These are phyloP conservation scores for Nannochloropsis salina DNA, from an alignment of 108 stramenopile species.

Conservation along the genomic window DNA sequence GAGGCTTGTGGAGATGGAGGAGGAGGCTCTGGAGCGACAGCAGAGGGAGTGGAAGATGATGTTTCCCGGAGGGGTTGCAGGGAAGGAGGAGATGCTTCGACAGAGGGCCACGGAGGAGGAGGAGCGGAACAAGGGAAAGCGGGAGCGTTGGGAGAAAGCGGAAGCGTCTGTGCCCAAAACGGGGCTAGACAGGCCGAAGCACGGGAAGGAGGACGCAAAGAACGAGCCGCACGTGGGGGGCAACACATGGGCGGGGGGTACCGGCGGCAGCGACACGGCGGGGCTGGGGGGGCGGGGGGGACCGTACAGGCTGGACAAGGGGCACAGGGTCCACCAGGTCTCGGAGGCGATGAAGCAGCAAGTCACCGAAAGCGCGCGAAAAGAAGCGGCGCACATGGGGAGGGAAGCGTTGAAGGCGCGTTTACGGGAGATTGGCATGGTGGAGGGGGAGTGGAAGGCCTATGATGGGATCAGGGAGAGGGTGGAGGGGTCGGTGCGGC, in stretches of 20 bases:
- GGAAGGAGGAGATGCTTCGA: not conserved
- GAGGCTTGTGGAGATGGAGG: not conserved
- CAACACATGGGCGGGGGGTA: slow-evolving; percentile 80
- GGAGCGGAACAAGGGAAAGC: not conserved
- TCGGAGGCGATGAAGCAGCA: slow-evolving; percentile 56
- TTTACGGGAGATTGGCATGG: slow-evolving; percentile 71
- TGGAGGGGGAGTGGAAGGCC: slow-evolving; percentile 62
- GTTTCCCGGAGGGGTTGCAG: not conserved
- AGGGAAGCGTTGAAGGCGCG: slow-evolving; percentile 63
- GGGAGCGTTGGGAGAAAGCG: not conserved
- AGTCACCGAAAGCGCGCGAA: slow-evolving; percentile 64
- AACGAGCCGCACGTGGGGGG: slow-evolving; percentile 60
- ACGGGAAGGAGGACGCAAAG: slow-evolving; percentile 42
- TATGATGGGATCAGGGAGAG: slow-evolving; percentile 59
- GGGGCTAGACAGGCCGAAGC: slow-evolving; percentile 34
- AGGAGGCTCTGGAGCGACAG: not conserved
- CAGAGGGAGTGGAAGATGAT: not conserved
- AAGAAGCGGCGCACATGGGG: slow-evolving; percentile 62
- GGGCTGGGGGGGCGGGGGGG: slow-evolving; percentile 85
- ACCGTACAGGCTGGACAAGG: slow-evolving; percentile 75
- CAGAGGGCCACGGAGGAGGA: not conserved
- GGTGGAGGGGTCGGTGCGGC: slow-evolving; percentile 60
- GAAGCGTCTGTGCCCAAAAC: not conserved
- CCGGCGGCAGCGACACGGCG: slow-evolving; percentile 82
- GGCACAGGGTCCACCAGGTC: slow-evolving; percentile 77